These are phyloP conservation scores for Babesia ovata DNA, from an alignment of 169 alveolate species.

Conservation along the genomic window DNA sequence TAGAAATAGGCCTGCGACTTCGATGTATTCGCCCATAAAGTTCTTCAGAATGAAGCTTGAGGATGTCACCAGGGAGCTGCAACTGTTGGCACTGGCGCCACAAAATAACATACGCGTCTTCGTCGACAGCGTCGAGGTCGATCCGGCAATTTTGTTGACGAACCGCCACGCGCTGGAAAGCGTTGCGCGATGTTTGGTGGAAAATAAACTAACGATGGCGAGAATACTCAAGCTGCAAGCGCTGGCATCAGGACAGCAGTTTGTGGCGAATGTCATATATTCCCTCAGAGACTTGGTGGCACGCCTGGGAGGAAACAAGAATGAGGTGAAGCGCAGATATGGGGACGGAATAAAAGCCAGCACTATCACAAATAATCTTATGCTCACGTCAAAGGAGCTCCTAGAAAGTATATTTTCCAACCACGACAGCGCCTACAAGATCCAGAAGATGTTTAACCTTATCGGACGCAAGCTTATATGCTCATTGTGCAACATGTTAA, in stretches of 20 bases:
- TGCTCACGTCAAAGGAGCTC: constrained; percentile 19
- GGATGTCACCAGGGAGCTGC: constrained; percentile 32
- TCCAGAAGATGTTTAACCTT: constrained; percentile 23
- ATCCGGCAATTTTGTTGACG: constrained; percentile 14
- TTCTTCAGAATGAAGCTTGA: constrained; percentile 30
- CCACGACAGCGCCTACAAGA: constrained; percentile 6
- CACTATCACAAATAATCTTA: constrained; percentile 7
- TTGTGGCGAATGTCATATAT: constrained; percentile 30
- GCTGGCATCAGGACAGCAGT: constrained; percentile 40
- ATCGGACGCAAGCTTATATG: constrained; percentile 21
- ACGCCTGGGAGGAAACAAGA: background rate
- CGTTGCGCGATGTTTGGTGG: constrained; percentile 30
- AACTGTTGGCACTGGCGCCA: constrained; percentile 22
- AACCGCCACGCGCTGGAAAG: constrained; percentile 8
- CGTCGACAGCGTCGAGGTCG: constrained; percentile 44
- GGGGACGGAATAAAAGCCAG: background rate
- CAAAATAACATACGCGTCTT: constrained; percentile 66
- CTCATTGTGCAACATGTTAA: constrained; percentile 23
- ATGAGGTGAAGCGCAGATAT: background rate
- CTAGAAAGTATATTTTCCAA: constrained; percentile 11
- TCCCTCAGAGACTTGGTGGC: background rate
- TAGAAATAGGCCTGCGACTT: background rate
- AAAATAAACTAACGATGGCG: constrained; percentile 1
- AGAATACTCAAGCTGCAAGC: constrained; percentile 34
- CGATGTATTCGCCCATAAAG: constrained; percentile 46